phyloP scores from a whole-genome alignment of 2,329 filamentous ascomycete genomes.

The Fusarium albidum region DNA sequence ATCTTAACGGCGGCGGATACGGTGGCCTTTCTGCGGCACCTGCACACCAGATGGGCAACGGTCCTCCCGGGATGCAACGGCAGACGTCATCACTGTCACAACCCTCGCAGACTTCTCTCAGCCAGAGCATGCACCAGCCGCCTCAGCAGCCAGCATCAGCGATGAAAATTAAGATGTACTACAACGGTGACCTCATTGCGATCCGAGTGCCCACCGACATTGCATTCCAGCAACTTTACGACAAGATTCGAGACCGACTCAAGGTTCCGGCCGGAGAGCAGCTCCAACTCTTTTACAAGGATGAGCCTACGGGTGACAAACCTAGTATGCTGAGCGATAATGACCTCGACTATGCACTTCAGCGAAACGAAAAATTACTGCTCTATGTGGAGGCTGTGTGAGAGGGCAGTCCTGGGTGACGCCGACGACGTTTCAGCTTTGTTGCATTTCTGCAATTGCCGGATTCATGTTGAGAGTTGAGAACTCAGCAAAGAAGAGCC shows the following conservation, averaged over 20 bases:
- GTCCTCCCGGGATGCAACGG: conserved; percentile 31
- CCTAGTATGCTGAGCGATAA: conserved; percentile 79
- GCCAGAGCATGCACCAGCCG: conserved; percentile 51
- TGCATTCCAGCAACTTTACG: conserved; percentile 77
- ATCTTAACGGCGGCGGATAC: conserved; percentile 66
- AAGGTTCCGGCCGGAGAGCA: conserved; percentile 75
- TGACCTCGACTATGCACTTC: conserved; percentile 81
- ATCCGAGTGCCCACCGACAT: conserved; percentile 88
- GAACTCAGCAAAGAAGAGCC: conserved; percentile 13
- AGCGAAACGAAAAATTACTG: conserved; percentile 86
- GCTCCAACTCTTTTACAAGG: conserved; percentile 84
- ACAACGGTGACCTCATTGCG: conserved; percentile 89
- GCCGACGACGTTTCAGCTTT: conserved; percentile 33
- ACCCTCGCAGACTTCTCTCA: conserved; percentile 60
- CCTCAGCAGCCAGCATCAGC: conserved; percentile 54
- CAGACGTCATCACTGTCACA: conserved; percentile 40
- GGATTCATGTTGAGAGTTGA: conserved; percentile 20
- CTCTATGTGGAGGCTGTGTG: conserved; percentile 71
- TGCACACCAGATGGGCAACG: conserved; percentile 48
- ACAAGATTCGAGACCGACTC: conserved; percentile 85
- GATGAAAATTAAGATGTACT: conserved; percentile 96
- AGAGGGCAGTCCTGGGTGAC: conserved; percentile 25
- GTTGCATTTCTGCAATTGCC: conserved; percentile 18
- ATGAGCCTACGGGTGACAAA: conserved; percentile 80
- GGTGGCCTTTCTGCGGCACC: conserved; percentile 62